Evolutionary conservation across 495 filamentous ascomycete species (phyloP).

Genomic region (Podospora pseudocomata): DNA sequence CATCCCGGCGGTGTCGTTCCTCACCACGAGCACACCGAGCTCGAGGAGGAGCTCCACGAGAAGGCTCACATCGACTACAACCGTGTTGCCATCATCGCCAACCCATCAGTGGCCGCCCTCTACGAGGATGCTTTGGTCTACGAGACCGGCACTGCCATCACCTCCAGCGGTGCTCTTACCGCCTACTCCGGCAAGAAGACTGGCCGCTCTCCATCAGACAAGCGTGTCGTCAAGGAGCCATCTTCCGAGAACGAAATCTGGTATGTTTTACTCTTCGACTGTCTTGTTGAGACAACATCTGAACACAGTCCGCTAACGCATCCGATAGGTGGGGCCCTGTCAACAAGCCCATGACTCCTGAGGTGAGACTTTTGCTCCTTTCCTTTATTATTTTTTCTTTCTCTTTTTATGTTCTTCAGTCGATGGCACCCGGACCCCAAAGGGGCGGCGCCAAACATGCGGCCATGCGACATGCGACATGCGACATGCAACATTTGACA

Average conservation of each 20-base stretch:
- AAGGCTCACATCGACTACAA: constrained; percentile 99
- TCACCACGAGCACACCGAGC: constrained; percentile 82
- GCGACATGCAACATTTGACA: neutral
- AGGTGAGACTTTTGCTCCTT: constrained; percentile 61
- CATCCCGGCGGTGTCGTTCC: constrained; percentile 87
- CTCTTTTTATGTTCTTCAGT: constrained; percentile 1
- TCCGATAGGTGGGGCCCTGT: constrained; percentile 63
- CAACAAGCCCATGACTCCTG: constrained; percentile 97
- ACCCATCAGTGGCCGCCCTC: constrained; percentile 83
- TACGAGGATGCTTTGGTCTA: constrained; percentile 99
- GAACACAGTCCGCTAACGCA: constrained; percentile 8
- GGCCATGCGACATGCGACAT: neutral
- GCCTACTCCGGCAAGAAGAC: constrained; percentile 98
- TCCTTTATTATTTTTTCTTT: constrained; percentile 9
- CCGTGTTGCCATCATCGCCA: constrained; percentile 93
- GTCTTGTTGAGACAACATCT: constrained; percentile 6
- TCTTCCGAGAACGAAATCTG: constrained; percentile 87
- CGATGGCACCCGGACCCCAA: neutral
- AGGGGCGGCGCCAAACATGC: constrained; percentile 4
- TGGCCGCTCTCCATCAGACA: constrained; percentile 92
- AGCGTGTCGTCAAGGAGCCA: constrained; percentile 92
- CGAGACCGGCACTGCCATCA: constrained; percentile 96
- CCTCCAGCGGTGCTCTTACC: constrained; percentile 87
- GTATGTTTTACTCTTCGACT: constrained; percentile 58
- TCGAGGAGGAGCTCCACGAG: constrained; percentile 95